Conservation (phyloP, 2,329 filamentous ascomycete genomes). For the Trichoderma simmonsii region DNA sequence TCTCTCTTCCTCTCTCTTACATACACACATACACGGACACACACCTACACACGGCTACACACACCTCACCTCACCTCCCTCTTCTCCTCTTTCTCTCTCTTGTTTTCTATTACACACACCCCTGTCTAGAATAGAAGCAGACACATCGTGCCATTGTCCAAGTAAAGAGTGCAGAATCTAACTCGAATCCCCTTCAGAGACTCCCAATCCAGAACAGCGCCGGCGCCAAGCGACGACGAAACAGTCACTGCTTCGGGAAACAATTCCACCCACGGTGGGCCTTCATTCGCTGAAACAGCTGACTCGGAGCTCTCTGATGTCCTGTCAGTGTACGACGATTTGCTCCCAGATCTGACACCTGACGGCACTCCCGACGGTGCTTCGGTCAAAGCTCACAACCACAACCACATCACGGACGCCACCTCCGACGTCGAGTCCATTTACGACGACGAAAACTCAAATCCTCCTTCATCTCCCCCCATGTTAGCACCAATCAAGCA, state of each 20-base stretch:
- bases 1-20: background rate
- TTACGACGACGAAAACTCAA: slow-evolving; percentile 36
- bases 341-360: slow-evolving; percentile 36
- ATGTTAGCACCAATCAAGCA: slow-evolving; percentile 47
- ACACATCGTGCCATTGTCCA: background rate
- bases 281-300: slow-evolving; percentile 10
- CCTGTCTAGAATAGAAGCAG: background rate
- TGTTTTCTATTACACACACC: background rate
- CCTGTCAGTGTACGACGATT: slow-evolving; percentile 43
- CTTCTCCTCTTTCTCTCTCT: background rate
- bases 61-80: background rate
- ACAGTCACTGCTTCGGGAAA: slow-evolving; percentile 12
- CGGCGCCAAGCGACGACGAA: slow-evolving; percentile 14
- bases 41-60: no score
- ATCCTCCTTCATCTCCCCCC: slow-evolving; percentile 42
- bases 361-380: slow-evolving; percentile 28
- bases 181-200: background rate
- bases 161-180: background rate
- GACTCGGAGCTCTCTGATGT: slow-evolving; percentile 42
- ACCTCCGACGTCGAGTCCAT: slow-evolving; percentile 22
- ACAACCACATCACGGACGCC: slow-evolving; percentile 31
- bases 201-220: background rate
- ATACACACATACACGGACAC: background rate
- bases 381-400: slow-evolving; percentile 27
- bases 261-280: slow-evolving; percentile 9